Conservation (phyloP, 371 early-diverging fungal genomes). For the Mucor mucedo region DNA sequence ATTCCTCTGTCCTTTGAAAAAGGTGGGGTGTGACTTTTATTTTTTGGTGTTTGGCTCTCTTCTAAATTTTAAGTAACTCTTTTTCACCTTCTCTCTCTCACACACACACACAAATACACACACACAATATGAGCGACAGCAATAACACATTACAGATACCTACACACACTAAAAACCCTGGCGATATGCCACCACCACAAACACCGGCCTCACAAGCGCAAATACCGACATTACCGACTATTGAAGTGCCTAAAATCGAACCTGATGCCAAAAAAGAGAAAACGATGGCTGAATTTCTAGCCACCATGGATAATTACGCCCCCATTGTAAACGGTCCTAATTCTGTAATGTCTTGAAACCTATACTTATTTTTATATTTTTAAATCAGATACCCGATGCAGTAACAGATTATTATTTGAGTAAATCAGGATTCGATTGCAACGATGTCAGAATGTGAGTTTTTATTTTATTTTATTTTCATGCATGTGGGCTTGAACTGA, state of each 20-base stretch:
- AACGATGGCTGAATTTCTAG: slow-evolving; percentile 81
- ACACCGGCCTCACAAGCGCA: slow-evolving; percentile 3
- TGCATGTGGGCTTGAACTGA: neutral
- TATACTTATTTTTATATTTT: neutral
- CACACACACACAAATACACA: no score
- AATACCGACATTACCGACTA: neutral
- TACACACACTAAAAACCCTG: neutral
- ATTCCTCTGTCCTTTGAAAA: no score
- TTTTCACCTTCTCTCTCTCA: no score
- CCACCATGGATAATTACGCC: slow-evolving; percentile 87
- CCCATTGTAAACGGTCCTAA: slow-evolving; percentile 69
- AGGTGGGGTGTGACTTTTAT: no score
- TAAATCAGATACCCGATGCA: slow-evolving; percentile 91
- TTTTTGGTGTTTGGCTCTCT: no score
- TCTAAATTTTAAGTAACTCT: no score
- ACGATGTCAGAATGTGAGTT: slow-evolving; percentile 82
- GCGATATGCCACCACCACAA: slow-evolving; percentile 7
- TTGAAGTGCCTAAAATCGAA: slow-evolving; percentile 18
- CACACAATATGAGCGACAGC: slow-evolving; percentile 9
- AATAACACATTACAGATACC: slow-evolving; percentile 17
- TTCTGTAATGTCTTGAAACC: neutral
- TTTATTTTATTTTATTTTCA: neutral
- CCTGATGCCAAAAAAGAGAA: slow-evolving; percentile 51
- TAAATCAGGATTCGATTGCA: slow-evolving; percentile 92
- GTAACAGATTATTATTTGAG: slow-evolving; percentile 96